Conservation (phyloP, 2,329 filamentous ascomycete species). For the Stenocarpella maydis region DNA sequence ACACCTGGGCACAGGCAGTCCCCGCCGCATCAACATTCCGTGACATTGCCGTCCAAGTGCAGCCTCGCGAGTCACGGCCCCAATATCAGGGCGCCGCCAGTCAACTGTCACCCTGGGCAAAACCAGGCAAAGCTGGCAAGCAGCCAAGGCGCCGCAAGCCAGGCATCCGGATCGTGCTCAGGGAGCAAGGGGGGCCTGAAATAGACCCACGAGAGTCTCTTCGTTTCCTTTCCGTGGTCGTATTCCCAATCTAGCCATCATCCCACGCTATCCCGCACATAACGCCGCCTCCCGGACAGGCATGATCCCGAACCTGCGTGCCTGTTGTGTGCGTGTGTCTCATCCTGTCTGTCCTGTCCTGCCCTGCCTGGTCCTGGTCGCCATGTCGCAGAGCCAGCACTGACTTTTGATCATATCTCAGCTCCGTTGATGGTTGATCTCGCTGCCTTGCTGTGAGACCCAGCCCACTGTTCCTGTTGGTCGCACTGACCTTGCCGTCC, state of each 20-base stretch:
- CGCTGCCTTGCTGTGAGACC: constrained; percentile 7
- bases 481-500: not conserved
- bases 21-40: not conserved
- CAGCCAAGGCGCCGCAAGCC: not conserved
- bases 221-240: constrained; percentile 1
- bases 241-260: constrained; percentile 9
- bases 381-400: constrained; percentile 7
- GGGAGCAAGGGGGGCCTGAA: not conserved
- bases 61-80: constrained; percentile 25
- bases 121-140: not conserved
- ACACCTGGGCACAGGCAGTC: constrained; percentile 5
- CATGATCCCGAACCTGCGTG: constrained; percentile 22
- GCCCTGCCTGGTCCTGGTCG: not conserved
- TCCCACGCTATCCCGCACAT: constrained; percentile 8
- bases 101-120: too few relatives aligned
- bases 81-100: not conserved
- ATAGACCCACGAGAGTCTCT: constrained; percentile 18
- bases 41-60: not conserved
- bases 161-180: not conserved
- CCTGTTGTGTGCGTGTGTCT: constrained; percentile 26
- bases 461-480: constrained; percentile 4
- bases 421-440: constrained; percentile 14
- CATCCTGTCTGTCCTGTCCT: constrained; percentile 18
- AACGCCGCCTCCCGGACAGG: constrained; percentile 26
- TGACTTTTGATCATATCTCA: constrained; percentile 20